phyloP scores from a whole-genome alignment of 2,329 filamentous ascomycete species.

The Arthrobotrys pseudoclavata region DNA sequence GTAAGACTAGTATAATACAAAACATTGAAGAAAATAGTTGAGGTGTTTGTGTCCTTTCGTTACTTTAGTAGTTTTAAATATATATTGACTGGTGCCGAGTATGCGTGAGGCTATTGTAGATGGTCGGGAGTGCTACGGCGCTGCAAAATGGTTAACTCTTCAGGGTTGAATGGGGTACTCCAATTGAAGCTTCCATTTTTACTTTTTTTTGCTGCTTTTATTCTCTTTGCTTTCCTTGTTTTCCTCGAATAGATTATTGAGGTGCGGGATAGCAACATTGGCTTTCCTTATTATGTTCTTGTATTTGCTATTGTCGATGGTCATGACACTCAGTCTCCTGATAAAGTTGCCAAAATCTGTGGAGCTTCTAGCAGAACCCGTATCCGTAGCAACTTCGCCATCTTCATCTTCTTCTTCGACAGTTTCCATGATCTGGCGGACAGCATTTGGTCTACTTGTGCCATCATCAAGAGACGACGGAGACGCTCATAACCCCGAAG shows the following conservation, averaged over 20 bases:
- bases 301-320: constrained; percentile 53
- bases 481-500: constrained; percentile 60
- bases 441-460: constrained; percentile 45
- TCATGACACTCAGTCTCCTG: constrained; percentile 47
- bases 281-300: constrained; percentile 47
- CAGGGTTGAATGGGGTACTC: constrained; percentile 47
- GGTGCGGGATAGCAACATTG: constrained; percentile 30
- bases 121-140: background rate
- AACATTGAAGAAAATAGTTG: background rate
- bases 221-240: constrained; percentile 46
- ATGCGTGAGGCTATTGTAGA: background rate
- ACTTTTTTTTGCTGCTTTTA: constrained; percentile 22
- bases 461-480: constrained; percentile 55
- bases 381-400: constrained; percentile 19
- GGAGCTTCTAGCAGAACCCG: constrained; percentile 38
- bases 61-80: background rate
- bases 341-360: constrained; percentile 49
- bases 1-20: background rate
- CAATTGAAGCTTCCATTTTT: constrained; percentile 51
- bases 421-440: constrained; percentile 53
- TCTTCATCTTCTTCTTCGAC: constrained; percentile 54
- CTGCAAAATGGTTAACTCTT: too few relatives aligned
- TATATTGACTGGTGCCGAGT: constrained; percentile 6
- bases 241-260: constrained; percentile 46
- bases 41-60: background rate